Evolutionary conservation across 176 grass and related monocot genomes (phyloP).

Genomic region (Bothriochloa decipiens): DNA sequence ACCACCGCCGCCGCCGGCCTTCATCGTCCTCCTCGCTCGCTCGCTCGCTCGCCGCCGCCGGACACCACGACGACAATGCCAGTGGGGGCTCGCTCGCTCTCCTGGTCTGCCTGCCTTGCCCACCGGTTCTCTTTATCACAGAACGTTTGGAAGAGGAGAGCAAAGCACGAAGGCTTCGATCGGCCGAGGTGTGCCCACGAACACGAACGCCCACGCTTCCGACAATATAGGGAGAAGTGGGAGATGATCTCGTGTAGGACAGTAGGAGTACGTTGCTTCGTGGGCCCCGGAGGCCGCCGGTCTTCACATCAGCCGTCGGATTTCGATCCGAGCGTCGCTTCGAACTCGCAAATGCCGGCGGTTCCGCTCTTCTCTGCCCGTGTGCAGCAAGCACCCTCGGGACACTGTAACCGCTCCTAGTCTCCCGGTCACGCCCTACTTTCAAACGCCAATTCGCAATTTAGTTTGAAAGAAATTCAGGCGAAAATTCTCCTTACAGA

Average conservation of each 20-base stretch:
- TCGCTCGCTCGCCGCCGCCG: neutral
- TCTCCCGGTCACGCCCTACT: too few relatives aligned
- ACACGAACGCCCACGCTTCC: slow-evolving; percentile 4
- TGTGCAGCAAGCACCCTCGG: neutral
- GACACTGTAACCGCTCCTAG: slow-evolving; percentile 4
- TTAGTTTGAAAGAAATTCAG: too few relatives aligned
- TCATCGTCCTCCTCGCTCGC: slow-evolving; percentile 11
- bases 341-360: neutral
- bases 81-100: neutral
- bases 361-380: neutral
- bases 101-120: neutral
- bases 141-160: neutral
- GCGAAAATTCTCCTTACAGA: neutral
- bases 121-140: neutral
- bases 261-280: neutral
- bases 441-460: too few relatives aligned
- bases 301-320: neutral
- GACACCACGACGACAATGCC: neutral
- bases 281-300: neutral
- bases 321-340: neutral
- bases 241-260: neutral
- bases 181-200: too few relatives aligned
- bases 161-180: neutral
- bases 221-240: slow-evolving; percentile 37
- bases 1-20: neutral